phyloP scores from a whole-genome alignment of 768 basidiomycete species.

The Suillus sp. region DNA sequence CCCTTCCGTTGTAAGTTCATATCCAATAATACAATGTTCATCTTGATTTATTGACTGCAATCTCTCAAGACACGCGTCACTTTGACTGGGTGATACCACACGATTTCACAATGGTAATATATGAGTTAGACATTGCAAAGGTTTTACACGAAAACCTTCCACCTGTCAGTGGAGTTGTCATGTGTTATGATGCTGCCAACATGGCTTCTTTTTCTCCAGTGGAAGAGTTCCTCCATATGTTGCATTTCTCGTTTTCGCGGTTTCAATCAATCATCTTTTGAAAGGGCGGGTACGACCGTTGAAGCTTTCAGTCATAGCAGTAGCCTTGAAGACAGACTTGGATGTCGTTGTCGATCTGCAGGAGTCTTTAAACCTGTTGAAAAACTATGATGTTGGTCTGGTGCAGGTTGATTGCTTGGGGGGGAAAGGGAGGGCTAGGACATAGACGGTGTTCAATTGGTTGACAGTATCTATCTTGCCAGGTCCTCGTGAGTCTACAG shows the following conservation, averaged over 20 bases:
- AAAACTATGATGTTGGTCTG: slow-evolving; percentile 72
- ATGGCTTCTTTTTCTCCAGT: slow-evolving; percentile 65
- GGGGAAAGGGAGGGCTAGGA: slow-evolving; percentile 66
- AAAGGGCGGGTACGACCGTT: slow-evolving; percentile 60
- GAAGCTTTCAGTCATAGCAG: slow-evolving; percentile 66
- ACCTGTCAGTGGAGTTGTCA: slow-evolving; percentile 76
- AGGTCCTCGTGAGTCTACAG: slow-evolving; percentile 37
- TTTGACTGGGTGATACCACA: slow-evolving; percentile 36
- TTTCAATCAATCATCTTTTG: slow-evolving; percentile 17
- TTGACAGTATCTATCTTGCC: slow-evolving; percentile 67
- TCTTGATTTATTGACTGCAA: slow-evolving; percentile 26
- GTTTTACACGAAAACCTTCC: slow-evolving; percentile 44
- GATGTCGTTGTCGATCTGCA: slow-evolving; percentile 57
- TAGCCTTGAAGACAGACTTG: slow-evolving; percentile 88
- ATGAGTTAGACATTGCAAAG: slow-evolving; percentile 59
- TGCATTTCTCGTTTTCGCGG: slow-evolving; percentile 7
- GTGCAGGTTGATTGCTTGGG: slow-evolving; percentile 66
- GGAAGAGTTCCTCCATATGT: slow-evolving; percentile 71
- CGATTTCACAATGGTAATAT: slow-evolving; percentile 50
- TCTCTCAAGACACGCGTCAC: slow-evolving; percentile 36
- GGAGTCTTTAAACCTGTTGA: slow-evolving; percentile 50
- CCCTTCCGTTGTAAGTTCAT: slow-evolving; percentile 43
- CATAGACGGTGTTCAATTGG: slow-evolving; percentile 74
- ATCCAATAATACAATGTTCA: not conserved
- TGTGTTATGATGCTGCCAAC: slow-evolving; percentile 83